Base-by-base conservation (phyloP, 306 rosid species). In the Dryas alaskensis region DNA sequence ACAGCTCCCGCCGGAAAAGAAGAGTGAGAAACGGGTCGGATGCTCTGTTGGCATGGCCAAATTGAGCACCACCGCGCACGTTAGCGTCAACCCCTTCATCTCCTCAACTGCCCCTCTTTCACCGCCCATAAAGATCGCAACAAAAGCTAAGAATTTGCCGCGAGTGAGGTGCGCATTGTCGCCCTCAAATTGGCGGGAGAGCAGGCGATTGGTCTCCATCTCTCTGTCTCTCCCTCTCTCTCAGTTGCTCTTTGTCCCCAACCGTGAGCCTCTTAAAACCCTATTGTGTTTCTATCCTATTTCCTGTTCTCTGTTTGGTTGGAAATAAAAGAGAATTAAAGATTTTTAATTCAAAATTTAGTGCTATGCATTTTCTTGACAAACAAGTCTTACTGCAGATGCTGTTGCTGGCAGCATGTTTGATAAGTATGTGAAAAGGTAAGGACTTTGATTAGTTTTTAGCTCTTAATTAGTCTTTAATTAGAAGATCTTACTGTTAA, bases 391-490 rank as follows among this genome's bases (percentile, higher is more conserved):
- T 75, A 16, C 54, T 60, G 82, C 89, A 93, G 98, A 79, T 69
- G 85, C 87, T 59, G 84, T 79, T 71, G 90, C 87, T 4, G 98
- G 84, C 25, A 78, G 80, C 79, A 13, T 70, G 49, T 76, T 91
- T 4, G 98, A 91, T 64, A 94, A 83, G 70, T 94, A 89, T 72
- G 82, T 91, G 62, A 91, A 91, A 82, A 89, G 85, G 97, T 91
- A 78, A 57, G 69, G 54, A 13, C 60, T 42, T 47, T 67, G 45
- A 45, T 31, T 19, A 53, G 22, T 49, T 39, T 6, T n/a, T 4
- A 12, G 58, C 43, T 40, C 52, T 50, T 69, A 7, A 16, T 31
- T 31, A 31, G 37, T 31, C 37, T 31, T 31, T 31, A 31, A 31
- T 31, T 31, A 1, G 3, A 31, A 31, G 37, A 1, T 31, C 37